Percentiles rank a stretch among this genome's conserved stretches.
phyloP scores from a whole-genome alignment of 2,329 filamentous ascomycete genomes.

The Ophidiomyces ophidiicola region DNA sequence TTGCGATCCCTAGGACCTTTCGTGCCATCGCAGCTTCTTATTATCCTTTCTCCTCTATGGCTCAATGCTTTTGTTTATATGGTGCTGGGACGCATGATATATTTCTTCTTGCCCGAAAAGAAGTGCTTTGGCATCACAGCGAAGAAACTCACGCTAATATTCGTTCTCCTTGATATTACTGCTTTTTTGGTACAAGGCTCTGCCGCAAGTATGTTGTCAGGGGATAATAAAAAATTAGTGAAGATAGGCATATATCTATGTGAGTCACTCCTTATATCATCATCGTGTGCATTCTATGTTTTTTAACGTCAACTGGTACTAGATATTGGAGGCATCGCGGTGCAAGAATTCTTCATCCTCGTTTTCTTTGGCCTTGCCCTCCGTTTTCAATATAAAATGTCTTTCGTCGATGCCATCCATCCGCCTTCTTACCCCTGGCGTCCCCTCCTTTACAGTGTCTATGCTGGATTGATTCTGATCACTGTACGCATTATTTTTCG shows the following conservation, averaged over 20 bases:
- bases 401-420: constrained; percentile 27
- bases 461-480: constrained; percentile 40
- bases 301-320: background rate
- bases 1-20: constrained; percentile 11
- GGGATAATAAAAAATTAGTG: constrained; percentile 10
- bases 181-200: constrained; percentile 17
- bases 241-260: constrained; percentile 21
- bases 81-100: constrained; percentile 36
- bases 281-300: too few relatives aligned
- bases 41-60: constrained; percentile 16
- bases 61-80: constrained; percentile 41
- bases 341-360: constrained; percentile 44
- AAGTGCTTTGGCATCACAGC: constrained; percentile 31
- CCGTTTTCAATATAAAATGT: constrained; percentile 37
- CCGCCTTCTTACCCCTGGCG: constrained; percentile 22
- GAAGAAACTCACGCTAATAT: constrained; percentile 27
- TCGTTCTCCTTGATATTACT: constrained; percentile 33
- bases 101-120: constrained; percentile 32
- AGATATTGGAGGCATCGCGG: constrained; percentile 26
- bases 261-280: too few relatives aligned
- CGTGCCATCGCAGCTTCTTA: constrained; percentile 14
- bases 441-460: constrained; percentile 40
- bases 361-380: constrained; percentile 40
- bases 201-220: constrained; percentile 17
- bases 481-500: constrained; percentile 46